These are phyloP conservation scores for Didymella glomerata DNA, from an alignment of 2,329 filamentous ascomycete genomes.

Conservation along the genomic window DNA sequence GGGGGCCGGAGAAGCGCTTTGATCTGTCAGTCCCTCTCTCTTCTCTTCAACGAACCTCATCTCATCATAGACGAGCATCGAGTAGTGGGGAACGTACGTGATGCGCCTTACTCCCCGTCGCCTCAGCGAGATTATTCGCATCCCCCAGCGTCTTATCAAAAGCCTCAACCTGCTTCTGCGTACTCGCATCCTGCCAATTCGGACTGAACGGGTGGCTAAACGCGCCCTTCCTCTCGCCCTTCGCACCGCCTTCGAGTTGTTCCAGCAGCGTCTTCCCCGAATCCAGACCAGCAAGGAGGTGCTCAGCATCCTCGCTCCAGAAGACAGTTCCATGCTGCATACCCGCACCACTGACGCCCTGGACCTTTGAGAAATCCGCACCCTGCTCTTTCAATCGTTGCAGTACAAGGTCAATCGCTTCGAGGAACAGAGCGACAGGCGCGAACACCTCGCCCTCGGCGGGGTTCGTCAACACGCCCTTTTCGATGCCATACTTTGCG, in stretches of 20 bases:
- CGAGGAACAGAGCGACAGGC: slow-evolving; percentile 92
- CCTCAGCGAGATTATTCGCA: slow-evolving; percentile 73
- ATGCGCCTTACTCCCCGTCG: slow-evolving; percentile 91
- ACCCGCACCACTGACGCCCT: slow-evolving; percentile 86
- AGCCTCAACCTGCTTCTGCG: slow-evolving; percentile 86
- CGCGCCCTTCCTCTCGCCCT: slow-evolving; percentile 59
- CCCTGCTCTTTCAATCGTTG: slow-evolving; percentile 72
- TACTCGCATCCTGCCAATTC: slow-evolving; percentile 98
- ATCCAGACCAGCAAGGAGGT: slow-evolving; percentile 68
- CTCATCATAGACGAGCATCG: neutral
- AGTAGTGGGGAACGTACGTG: slow-evolving; percentile 68
- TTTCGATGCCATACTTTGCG: slow-evolving; percentile 71
- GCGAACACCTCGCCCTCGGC: slow-evolving; percentile 89
- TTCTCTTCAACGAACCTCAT: neutral
- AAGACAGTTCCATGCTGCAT: slow-evolving; percentile 99
- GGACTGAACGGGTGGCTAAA: slow-evolving; percentile 89
- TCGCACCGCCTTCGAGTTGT: slow-evolving; percentile 65
- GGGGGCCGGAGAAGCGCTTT: slow-evolving; percentile 94
- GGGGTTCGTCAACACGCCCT: slow-evolving; percentile 86
- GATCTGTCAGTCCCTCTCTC: slow-evolving; percentile 16
- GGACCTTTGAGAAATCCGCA: slow-evolving; percentile 76
- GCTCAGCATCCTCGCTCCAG: slow-evolving; percentile 78
- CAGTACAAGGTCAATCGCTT: slow-evolving; percentile 88
- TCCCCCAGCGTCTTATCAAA: slow-evolving; percentile 79
- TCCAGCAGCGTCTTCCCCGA: slow-evolving; percentile 69